Evolutionary conservation across 352 stramenopile species (phyloP).

Genomic region (Thalassiosira tumida): DNA sequence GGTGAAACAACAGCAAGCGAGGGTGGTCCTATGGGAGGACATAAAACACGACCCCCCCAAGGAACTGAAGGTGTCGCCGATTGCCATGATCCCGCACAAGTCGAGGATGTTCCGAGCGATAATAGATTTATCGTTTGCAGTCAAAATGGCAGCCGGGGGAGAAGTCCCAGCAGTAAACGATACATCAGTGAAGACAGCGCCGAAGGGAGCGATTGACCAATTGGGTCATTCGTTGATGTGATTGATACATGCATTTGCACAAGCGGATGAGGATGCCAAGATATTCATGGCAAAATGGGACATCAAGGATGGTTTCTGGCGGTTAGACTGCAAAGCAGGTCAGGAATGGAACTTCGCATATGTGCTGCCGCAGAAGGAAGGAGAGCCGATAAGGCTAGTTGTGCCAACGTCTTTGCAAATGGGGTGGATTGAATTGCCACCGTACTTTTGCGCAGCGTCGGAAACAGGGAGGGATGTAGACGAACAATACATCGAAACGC

Average conservation of each 20-base stretch:
- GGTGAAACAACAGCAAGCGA: background rate
- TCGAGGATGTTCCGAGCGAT: conserved; percentile 34
- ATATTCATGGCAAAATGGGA: conserved; percentile 54
- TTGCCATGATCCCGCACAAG: conserved; percentile 69
- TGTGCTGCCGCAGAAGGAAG: conserved; percentile 38
- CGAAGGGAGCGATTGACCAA: conserved; percentile 31
- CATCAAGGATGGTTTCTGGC: conserved; percentile 66
- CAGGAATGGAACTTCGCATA: conserved; percentile 74
- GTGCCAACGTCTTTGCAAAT: conserved; percentile 59
- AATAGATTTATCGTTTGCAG: conserved; percentile 54
- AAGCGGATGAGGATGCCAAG: background rate
- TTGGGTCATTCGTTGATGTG: conserved; percentile 6
- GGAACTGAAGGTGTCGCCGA: conserved; percentile 48
- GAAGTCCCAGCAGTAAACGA: background rate
- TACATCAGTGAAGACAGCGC: conserved; percentile 18
- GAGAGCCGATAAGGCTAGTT: conserved; percentile 30
- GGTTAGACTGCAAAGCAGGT: conserved; percentile 27
- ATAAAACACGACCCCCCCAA: conserved; percentile 58
- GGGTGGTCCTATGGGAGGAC: conserved; percentile 26
- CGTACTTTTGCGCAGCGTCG: no score
- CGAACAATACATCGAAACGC: no score
- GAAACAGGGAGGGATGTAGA: no score
- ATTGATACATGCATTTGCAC: conserved; percentile 50
- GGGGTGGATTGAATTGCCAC: conserved; percentile 63
- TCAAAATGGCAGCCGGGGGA: background rate